Base-by-base conservation (phyloP, 495 filamentous ascomycete species). In the Choiromyces venosus region DNA sequence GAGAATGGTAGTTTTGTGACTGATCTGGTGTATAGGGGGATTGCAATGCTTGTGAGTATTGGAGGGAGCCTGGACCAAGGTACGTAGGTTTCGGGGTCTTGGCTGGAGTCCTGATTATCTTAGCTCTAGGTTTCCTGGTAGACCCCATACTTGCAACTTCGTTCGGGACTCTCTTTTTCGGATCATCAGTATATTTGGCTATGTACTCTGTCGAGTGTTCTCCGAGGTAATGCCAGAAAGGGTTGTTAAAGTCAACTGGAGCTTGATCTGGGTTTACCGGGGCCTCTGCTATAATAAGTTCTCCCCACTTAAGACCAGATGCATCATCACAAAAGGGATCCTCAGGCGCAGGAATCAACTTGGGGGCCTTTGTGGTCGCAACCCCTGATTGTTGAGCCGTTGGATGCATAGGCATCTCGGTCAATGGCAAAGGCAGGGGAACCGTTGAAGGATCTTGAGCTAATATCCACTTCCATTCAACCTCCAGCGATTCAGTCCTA, bases 141-240 rank as follows among this genome's bases (percentile, higher is more conserved):
- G 79, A 68, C n/a, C 78, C 73, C 16, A 89, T 87, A 84, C 87
- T 89, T 73, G 87, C 85, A 73, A 83, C 84, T 71, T 84, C 84
- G 80, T 90, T 87, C 82, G 88, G 86, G 81, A 87, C 79, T 73
- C 84, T 75, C 66, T 87, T 89, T 52, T 83, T 83, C 73, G 86
- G 88, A 84, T 96, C 90, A 76, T 95, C 91, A 38, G 95, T 97
- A 85, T 93, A 99, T 80, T 96, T 92, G 65, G 92, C 90, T 83
- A 90, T 93, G 79, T 93, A 91, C 81, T 99, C 95, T 29, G 95
- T 98, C 65, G 94, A 97, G 67, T 86, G 88, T 79, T 88, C 87
- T 25, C 92, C 92, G 75, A 99, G 86, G 82, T 97, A 99, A 83
- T 92, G 88, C 94, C 94, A 99, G 71, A 97, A 83, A 77, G 91